A percentile compares a stretch with the other conserved stretches of the same genome.
Evolutionary conservation across 2,329 filamentous ascomycete species (phyloP).

Genomic region (Trichothecium sympodiale): DNA sequence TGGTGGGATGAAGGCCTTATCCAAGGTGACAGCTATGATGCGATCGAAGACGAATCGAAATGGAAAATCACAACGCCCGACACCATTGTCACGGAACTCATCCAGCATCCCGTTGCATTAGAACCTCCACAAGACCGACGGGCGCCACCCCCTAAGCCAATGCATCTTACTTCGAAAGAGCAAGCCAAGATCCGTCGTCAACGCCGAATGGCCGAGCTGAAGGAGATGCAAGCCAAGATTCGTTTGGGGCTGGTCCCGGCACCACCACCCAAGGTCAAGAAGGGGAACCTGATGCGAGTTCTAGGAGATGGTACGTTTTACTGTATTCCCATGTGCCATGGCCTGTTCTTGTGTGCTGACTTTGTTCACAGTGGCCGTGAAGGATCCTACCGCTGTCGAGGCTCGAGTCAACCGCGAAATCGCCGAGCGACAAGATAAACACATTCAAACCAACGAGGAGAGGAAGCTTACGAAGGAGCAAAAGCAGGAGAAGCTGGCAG

Average conservation of each 20-base stretch:
- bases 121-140: conserved; percentile 87
- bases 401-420: conserved; percentile 90
- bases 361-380: conserved; percentile 46
- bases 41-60: conserved; percentile 50
- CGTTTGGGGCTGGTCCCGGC: conserved; percentile 80
- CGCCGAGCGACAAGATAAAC: conserved; percentile 68
- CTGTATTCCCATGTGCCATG: not conserved
- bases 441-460: conserved; percentile 69
- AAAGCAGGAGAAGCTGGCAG: conserved; percentile 67
- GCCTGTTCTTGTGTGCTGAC: not conserved
- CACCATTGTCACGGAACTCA: conserved; percentile 77
- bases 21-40: conserved; percentile 62
- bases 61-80: conserved; percentile 70
- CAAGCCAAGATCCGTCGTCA: conserved; percentile 85
- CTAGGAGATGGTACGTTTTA: conserved; percentile 62
- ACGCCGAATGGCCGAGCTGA: conserved; percentile 81
- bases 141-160: conserved; percentile 67
- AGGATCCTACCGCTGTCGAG: conserved; percentile 95
- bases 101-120: conserved; percentile 86
- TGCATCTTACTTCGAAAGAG: conserved; percentile 86
- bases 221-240: conserved; percentile 95
- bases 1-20: conserved; percentile 96
- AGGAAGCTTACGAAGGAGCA: conserved; percentile 85
- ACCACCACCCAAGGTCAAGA: conserved; percentile 91
- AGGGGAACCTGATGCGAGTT: conserved; percentile 94